Evolutionary conservation across 2,329 filamentous ascomycete species (phyloP), one percentile per base, ranked within the genome.

Genomic region (Alternaria sp.): DNA sequence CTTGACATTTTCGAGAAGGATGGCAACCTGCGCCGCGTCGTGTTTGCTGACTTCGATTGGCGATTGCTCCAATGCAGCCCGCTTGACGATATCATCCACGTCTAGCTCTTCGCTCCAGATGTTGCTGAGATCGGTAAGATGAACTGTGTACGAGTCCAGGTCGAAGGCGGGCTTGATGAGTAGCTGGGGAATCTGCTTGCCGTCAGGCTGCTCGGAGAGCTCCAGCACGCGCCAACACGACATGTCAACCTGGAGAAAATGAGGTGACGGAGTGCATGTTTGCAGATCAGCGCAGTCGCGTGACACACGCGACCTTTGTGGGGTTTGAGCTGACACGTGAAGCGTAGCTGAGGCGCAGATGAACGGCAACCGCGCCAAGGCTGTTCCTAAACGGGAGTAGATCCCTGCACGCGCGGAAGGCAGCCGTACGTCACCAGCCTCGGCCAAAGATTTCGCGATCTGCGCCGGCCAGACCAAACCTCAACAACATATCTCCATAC

Each of bases 1-100:
- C 52, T 82, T 79, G 17, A 95, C 81, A 70, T 90, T 89, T 21
- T 86, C 83, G 13, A 94, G 81, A 55, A 95, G 88, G 54, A 89
- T 88, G 25, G 80, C 76, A 80, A 92, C 87, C 72, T 95, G 91
- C 54, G 88, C 86, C 0, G 84, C 82, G 63, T 90, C 76, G 15
- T 76, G 89, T 68, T 91, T 89, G 74, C 86, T 89, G 1, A 92
- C 89, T 74, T 95, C 91, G 64, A 95, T 93, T 64, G 87, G 89
- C 15, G 90, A 91, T 69, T 88, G 85, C 69, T 90, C 85, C 23
- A 86, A 80, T 59, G 87, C 83, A 28, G 88, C 90, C 62, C 90
- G 87, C 62, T 84, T 81, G 59, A 89, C 85, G 60, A 95, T 90
- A 11, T 82, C 84, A n/a, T 82, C 83, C 21, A 87, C 83, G 59